A percentile compares a stretch with the other conserved stretches of the same genome.
These are phyloP conservation scores for Leishmania arabica DNA, from an alignment of 208 protist species.

Conservation along the genomic window DNA sequence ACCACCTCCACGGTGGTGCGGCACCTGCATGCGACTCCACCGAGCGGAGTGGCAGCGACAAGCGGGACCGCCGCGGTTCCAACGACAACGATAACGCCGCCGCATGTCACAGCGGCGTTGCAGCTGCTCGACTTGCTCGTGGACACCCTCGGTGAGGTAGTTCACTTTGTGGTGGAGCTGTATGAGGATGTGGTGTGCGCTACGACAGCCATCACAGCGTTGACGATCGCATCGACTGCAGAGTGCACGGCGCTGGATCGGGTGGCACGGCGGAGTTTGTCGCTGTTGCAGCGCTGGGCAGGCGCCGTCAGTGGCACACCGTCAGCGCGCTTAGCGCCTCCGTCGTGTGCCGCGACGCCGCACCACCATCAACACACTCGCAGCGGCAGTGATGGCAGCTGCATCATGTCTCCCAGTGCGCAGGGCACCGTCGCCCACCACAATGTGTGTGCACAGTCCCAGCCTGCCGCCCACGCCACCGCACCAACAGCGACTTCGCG, in stretches of 20 bases:
- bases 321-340: not conserved
- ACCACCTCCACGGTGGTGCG: constrained; percentile 34
- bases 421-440: not conserved
- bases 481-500: constrained; percentile 17
- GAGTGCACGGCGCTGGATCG: constrained; percentile 37
- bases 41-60: not conserved
- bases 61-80: not conserved
- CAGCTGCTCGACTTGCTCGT: constrained; percentile 50
- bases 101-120: constrained; percentile 35
- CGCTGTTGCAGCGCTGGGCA: constrained; percentile 52
- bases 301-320: not conserved
- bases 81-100: constrained; percentile 10
- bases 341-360: not conserved
- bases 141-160: constrained; percentile 39
- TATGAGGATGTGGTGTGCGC: constrained; percentile 41
- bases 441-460: not conserved
- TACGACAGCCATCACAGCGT: constrained; percentile 38
- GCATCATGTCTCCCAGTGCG: not conserved
- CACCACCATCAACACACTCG: not conserved
- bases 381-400: not conserved
- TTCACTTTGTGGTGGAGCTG: constrained; percentile 37
- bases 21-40: constrained; percentile 1
- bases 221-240: constrained; percentile 46
- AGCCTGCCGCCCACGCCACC: not conserved
- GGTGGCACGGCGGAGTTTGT: constrained; percentile 48